A percentile compares a stretch with the other conserved stretches of the same genome.
Conservation (phyloP, 495 filamentous ascomycete species). For the Letharia columbiana region DNA sequence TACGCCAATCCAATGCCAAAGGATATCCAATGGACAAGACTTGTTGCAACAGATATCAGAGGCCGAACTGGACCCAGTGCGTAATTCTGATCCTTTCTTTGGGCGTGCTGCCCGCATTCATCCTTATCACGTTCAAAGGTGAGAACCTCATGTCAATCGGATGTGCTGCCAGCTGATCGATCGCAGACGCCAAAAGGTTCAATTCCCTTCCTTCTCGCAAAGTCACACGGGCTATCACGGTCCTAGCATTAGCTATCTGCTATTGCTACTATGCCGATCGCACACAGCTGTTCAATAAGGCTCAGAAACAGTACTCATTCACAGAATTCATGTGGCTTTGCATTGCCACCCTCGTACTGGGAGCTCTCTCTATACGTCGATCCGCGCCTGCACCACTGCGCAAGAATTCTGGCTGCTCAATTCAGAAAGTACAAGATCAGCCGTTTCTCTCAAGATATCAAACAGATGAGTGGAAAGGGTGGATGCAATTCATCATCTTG, state of each 20-base stretch:
- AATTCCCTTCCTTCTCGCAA: conserved; percentile 23
- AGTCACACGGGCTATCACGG: conserved; percentile 25
- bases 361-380: conserved; percentile 33
- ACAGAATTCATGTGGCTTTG: conserved; percentile 36
- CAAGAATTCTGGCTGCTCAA: not conserved
- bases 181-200: conserved; percentile 2
- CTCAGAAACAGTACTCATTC: conserved; percentile 41
- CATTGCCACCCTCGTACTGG: conserved; percentile 29
- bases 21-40: conserved; percentile 46
- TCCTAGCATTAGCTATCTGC: conserved; percentile 34
- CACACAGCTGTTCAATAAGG: conserved; percentile 46
- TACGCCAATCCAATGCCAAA: conserved; percentile 21
- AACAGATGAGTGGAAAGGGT: conserved; percentile 57
- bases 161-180: not conserved
- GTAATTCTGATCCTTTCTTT: conserved; percentile 28
- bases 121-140: conserved; percentile 8
- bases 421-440: conserved; percentile 20
- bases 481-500: conserved; percentile 52
- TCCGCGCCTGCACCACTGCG: conserved; percentile 17
- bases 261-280: conserved; percentile 52
- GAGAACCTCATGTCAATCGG: not conserved
- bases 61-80: conserved; percentile 30
- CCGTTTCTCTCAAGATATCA: conserved; percentile 45
- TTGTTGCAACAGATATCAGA: conserved; percentile 45
- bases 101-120: conserved; percentile 28